phyloP scores from a whole-genome alignment of 805 yeast genomes.

The Wickerhamomyces strasburgensis region DNA sequence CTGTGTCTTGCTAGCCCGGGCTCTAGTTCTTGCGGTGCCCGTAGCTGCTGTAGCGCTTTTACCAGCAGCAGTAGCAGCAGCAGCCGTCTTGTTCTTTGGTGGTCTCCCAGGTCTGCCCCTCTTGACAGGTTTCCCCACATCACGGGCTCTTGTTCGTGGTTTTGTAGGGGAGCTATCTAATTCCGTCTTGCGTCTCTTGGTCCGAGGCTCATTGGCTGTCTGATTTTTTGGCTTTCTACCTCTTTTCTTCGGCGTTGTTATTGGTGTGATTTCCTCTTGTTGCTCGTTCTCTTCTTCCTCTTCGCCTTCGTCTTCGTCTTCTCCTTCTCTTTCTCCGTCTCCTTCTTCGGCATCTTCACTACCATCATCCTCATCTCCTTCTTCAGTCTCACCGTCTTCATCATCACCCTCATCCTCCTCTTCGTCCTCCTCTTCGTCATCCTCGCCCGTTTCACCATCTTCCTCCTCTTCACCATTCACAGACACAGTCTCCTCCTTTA shows the following conservation, averaged over 20 bases:
- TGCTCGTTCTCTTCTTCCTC: slow-evolving; percentile 7
- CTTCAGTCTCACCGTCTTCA: slow-evolving; percentile 8
- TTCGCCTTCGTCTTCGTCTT: slow-evolving; percentile 8
- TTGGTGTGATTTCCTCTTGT: slow-evolving; percentile 3
- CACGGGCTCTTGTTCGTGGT: slow-evolving; percentile 9
- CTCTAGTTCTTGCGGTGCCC: slow-evolving; percentile 16
- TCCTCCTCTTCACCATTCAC: slow-evolving; percentile 6
- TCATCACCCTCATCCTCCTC: slow-evolving; percentile 2
- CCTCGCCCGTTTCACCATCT: slow-evolving; percentile 4
- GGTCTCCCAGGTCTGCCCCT: slow-evolving; percentile 4
- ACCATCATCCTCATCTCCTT: slow-evolving; percentile 5
- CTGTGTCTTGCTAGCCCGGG: slow-evolving; percentile 11
- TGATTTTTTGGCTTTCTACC: slow-evolving; percentile 1
- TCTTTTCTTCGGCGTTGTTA: slow-evolving; percentile 3
- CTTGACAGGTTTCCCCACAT: neutral
- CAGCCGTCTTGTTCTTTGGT: neutral
- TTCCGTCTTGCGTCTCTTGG: slow-evolving; percentile 5
- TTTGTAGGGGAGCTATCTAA: neutral
- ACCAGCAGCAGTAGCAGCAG: neutral
- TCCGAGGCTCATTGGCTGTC: neutral
- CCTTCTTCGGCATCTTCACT: slow-evolving; percentile 13
- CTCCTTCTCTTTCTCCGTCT: slow-evolving; percentile 12
- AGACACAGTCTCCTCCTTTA: slow-evolving; percentile 4
- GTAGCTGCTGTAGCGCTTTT: slow-evolving; percentile 17
- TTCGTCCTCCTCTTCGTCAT: slow-evolving; percentile 3